Evolutionary conservation across 2,329 filamentous ascomycete species (phyloP), one percentile per base, ranked within the genome.

Genomic region (Ophiostoma piceae): DNA sequence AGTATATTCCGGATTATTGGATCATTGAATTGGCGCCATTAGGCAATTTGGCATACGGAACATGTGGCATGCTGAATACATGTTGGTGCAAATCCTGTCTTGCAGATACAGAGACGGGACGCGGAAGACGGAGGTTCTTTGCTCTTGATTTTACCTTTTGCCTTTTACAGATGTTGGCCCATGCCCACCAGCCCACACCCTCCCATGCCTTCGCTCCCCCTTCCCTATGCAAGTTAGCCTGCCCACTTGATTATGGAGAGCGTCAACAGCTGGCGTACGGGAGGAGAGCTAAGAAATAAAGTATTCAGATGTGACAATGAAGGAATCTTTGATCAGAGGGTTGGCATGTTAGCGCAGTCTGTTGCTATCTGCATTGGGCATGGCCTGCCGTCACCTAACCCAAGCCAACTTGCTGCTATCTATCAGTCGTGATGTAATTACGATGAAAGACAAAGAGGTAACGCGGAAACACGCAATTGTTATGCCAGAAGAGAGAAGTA

Each of bases 331-430:
- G 54, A 60, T 32, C 54, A 60, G 54, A 60, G 62, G 16, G 35
- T 65, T n/a, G 32, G 32, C 62, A 65, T 14, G 11, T n/a, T 60
- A 60, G 54, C 26, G 54, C 12, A 39, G 32, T 65, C 62, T 39
- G 62, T 65, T 65, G 62, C 62, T 65, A 22, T 65, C 62, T 65
- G 62, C 16, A 65, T 65, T 39, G n/a, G 62, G 62, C 22, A 39
- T 65, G 62, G 62, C 35, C 62, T 64, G 35, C 35, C 32, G 62
- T 39, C 57, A 64, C 57, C 60, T 32, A 64, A 64, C 29, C 32
- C 54, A 60, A 32, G 54, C 54, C 54, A 16, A 41, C 35, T 35
- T 41, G 39, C 11, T 41, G 12, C 39, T 41, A 3, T 35, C 12
- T 14, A 11, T 41, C 39, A 12, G 39, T 14, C 39, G 11, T 35